Percentiles rank a stretch among this genome's conserved stretches.
Conservation (phyloP, 2,329 filamentous ascomycete species). For the Aspergillus niger region DNA sequence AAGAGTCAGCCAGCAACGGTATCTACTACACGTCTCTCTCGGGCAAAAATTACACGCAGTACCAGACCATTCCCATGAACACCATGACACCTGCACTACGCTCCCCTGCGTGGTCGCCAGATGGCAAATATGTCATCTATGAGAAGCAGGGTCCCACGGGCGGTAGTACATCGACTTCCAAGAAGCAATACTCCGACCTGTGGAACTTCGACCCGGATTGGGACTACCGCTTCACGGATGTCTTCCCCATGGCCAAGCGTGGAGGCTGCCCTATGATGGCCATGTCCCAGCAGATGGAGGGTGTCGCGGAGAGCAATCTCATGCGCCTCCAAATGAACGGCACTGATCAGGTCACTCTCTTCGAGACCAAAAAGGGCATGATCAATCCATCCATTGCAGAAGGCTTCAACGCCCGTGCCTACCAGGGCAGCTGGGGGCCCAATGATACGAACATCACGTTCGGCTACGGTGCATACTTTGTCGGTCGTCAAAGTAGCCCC, state of each 20-base stretch:
- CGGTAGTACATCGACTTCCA: constrained; percentile 27
- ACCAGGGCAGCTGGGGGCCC: background rate
- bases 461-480: constrained; percentile 10
- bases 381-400: too few relatives aligned
- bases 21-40: constrained; percentile 28
- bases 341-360: too few relatives aligned
- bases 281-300: too few relatives aligned
- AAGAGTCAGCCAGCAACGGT: constrained; percentile 27
- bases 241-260: constrained; percentile 41
- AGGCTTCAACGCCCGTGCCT: too few relatives aligned
- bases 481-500: too few relatives aligned
- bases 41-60: too few relatives aligned
- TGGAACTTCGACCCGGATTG: constrained; percentile 45
- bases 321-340: too few relatives aligned
- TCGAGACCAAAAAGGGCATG: too few relatives aligned
- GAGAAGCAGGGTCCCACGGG: constrained; percentile 15
- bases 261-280: background rate
- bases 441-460: constrained; percentile 17
- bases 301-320: too few relatives aligned
- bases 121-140: constrained; percentile 30
- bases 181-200: constrained; percentile 39
- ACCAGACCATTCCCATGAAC: constrained; percentile 5
- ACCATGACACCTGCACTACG: constrained; percentile 11
- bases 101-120: constrained; percentile 37
- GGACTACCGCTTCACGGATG: constrained; percentile 48